A percentile compares a stretch with the other conserved stretches of the same genome.
Conservation (phyloP, 164 flowering plant genomes). For the Litsea cubeba region DNA sequence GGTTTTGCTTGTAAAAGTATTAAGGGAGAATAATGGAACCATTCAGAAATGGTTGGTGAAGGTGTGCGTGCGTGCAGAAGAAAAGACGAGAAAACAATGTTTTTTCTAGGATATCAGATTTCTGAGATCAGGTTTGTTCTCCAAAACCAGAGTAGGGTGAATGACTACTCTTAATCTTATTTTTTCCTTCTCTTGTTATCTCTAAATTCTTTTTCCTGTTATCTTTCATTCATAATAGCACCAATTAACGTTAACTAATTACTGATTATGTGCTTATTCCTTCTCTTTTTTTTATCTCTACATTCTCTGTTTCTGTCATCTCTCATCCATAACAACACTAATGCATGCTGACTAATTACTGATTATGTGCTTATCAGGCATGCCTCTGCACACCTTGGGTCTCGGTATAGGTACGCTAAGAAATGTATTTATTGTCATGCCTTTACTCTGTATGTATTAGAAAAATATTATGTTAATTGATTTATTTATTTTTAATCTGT, state of each 20-base stretch:
- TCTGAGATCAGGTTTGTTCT: too few relatives aligned
- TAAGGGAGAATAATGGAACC: too few relatives aligned
- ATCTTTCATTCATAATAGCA: neutral
- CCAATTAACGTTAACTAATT: conserved; percentile 9
- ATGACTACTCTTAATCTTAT: neutral
- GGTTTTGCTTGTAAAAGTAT: too few relatives aligned
- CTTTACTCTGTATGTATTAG: neutral
- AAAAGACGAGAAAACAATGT: too few relatives aligned
- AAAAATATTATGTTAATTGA: neutral
- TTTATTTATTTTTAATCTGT: conserved; percentile 11
- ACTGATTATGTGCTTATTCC: conserved; percentile 8
- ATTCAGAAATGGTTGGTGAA: too few relatives aligned
- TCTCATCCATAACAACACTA: neutral
- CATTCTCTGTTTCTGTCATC: neutral
- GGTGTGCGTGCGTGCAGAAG: too few relatives aligned
- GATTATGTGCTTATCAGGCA: conserved; percentile 43
- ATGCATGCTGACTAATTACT: conserved; percentile 10
- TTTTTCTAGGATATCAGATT: too few relatives aligned
- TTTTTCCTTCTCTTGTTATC: neutral
- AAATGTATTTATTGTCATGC: neutral
- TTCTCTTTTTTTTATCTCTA: neutral
- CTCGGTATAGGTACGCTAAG: conserved; percentile 65
- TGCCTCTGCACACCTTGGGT: conserved; percentile 68
- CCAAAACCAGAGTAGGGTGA: too few relatives aligned
- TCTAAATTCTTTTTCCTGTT: neutral